Conservation (phyloP, 176 grass and related monocot species). For the Saccharum officinarum region DNA sequence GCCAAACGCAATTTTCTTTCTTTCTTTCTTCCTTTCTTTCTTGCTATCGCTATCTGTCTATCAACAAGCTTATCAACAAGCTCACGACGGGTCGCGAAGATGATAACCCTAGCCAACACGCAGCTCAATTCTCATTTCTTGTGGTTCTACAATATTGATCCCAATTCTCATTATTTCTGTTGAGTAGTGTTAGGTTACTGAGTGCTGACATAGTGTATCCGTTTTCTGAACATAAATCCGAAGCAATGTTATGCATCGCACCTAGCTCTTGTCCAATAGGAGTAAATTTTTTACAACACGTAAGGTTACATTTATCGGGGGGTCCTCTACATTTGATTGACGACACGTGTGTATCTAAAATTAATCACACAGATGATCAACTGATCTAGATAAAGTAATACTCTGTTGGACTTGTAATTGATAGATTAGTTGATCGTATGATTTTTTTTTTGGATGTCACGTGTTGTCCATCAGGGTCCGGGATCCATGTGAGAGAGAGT, state of each 20-base stretch:
- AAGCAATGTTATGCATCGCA: background rate
- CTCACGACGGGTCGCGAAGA: background rate
- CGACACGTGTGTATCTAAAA: background rate
- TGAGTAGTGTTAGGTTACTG: background rate
- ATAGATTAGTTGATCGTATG: background rate
- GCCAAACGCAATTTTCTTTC: background rate
- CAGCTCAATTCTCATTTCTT: conserved; percentile 19
- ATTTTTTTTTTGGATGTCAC: too few species aligned
- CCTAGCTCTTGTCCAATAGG: background rate
- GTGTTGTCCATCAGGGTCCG: too few species aligned
- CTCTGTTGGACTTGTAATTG: background rate
- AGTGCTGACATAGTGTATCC: background rate
- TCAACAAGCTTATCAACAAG: background rate
- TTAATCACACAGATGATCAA: background rate
- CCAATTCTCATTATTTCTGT: background rate
- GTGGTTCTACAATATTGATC: background rate
- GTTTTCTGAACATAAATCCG: background rate
- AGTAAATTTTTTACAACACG: background rate
- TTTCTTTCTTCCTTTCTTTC: background rate
- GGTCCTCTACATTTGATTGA: too few species aligned
- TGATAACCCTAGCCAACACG: conserved; percentile 1
- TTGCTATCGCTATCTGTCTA: background rate
- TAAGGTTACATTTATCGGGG: background rate
- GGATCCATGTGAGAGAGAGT: too few species aligned
- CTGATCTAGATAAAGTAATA: background rate